Evolutionary conservation across 495 filamentous ascomycete genomes (phyloP).

Genomic region (Neurospora cerealis): DNA sequence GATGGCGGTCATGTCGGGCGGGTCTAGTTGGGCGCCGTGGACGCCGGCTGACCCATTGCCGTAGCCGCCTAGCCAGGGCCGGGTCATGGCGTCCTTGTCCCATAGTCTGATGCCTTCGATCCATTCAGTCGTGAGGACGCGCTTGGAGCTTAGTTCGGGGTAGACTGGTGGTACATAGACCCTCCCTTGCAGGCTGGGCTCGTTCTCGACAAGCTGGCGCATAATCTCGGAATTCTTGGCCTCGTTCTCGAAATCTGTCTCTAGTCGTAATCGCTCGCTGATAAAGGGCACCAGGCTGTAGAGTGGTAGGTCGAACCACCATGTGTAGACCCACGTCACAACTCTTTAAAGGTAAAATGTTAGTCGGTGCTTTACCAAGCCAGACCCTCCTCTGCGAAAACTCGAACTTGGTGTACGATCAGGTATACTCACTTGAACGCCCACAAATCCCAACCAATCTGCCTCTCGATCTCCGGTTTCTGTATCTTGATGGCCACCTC

Average conservation of each 20-base stretch:
- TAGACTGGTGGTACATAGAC: slow-evolving; percentile 86
- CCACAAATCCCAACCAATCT: slow-evolving; percentile 90
- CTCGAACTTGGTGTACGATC: neutral
- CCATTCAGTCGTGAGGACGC: slow-evolving; percentile 95
- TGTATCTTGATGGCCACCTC: slow-evolving; percentile 95
- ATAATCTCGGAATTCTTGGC: slow-evolving; percentile 80
- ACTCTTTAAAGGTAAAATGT: slow-evolving; percentile 36
- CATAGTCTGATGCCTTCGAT: slow-evolving; percentile 87
- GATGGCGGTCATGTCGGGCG: slow-evolving; percentile 33
- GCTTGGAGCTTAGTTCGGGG: slow-evolving; percentile 66
- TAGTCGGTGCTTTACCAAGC: neutral
- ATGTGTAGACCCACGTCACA: slow-evolving; percentile 65
- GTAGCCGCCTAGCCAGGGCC: slow-evolving; percentile 67
- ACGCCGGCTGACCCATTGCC: slow-evolving; percentile 67
- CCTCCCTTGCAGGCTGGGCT: slow-evolving; percentile 62
- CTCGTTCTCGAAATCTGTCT: slow-evolving; percentile 91
- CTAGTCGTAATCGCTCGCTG: slow-evolving; percentile 72
- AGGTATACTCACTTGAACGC: slow-evolving; percentile 66
- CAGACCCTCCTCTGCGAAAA: too few relatives aligned
- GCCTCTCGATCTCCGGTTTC: slow-evolving; percentile 83
- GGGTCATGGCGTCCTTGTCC: slow-evolving; percentile 71
- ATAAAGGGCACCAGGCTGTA: slow-evolving; percentile 86
- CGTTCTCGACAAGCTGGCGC: slow-evolving; percentile 63
- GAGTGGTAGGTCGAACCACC: slow-evolving; percentile 78
- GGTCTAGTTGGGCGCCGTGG: slow-evolving; percentile 54